Percentiles rank a stretch among this genome's conserved stretches.
Evolutionary conservation across 2,329 filamentous ascomycete genomes (phyloP).

Genomic region (Claviceps humidiphila): DNA sequence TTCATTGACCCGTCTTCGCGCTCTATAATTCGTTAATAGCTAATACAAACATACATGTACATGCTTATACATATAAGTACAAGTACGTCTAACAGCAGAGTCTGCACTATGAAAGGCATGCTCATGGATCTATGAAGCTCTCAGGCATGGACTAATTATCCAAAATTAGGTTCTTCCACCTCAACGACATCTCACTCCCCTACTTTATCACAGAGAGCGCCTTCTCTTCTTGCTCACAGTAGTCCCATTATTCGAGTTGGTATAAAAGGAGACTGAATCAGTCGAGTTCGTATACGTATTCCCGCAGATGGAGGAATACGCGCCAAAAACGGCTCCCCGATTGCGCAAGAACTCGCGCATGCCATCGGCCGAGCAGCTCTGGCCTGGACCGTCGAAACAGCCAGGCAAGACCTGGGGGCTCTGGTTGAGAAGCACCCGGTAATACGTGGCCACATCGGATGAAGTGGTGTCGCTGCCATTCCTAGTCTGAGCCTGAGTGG

Average conservation of each 20-base stretch:
- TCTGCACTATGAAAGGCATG: too few species aligned
- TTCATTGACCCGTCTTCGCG: too few species aligned
- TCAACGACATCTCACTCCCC: background rate
- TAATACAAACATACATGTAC: too few species aligned
- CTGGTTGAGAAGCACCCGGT: constrained; percentile 31
- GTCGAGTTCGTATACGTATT: constrained; percentile 22
- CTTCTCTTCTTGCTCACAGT: constrained; percentile 4
- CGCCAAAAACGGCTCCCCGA: constrained; percentile 23
- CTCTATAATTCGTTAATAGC: too few species aligned
- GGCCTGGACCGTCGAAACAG: constrained; percentile 30
- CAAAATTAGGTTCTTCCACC: background rate
- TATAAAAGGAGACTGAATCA: constrained; percentile 22
- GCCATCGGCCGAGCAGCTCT: constrained; percentile 25
- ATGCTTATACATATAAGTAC: too few species aligned
- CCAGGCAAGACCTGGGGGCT: constrained; percentile 27
- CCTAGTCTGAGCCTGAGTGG: background rate
- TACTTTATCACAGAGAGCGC: background rate
- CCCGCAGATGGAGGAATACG: constrained; percentile 27
- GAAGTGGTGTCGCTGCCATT: background rate
- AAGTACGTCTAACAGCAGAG: too few species aligned
- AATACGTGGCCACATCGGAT: constrained; percentile 16
- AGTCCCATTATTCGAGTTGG: constrained; percentile 15
- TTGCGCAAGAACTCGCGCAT: constrained; percentile 26
- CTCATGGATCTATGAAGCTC: too few species aligned
- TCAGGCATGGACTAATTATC: background rate